Percentiles rank a stretch among this genome's conserved stretches.
Conservation (phyloP, 2,329 filamentous ascomycete genomes). For the Phialocephala subalpina region DNA sequence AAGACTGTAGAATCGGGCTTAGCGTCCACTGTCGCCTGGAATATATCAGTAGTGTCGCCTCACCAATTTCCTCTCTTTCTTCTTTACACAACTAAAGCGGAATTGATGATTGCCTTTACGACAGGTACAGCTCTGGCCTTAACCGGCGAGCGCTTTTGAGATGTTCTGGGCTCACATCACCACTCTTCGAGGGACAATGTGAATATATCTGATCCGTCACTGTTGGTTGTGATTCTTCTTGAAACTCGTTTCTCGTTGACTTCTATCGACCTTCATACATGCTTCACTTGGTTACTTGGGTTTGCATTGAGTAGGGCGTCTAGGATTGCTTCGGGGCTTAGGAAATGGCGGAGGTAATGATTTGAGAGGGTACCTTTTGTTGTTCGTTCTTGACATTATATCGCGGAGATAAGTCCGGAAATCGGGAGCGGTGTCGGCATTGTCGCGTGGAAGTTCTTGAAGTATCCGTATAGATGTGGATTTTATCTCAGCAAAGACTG, state of each 20-base stretch:
- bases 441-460: no score
- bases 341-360: background rate
- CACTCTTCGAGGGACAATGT: constrained; percentile 69
- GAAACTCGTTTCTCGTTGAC: constrained; percentile 28
- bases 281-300: background rate
- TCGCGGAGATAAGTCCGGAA: no score
- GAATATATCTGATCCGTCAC: constrained; percentile 67
- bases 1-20: background rate
- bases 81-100: constrained; percentile 79
- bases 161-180: constrained; percentile 71
- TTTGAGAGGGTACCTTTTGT: background rate
- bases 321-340: background rate
- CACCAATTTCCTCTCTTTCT: constrained; percentile 45
- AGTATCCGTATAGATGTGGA: no score
- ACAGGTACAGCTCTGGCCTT: constrained; percentile 61
- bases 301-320: background rate
- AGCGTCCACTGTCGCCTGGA: constrained; percentile 6
- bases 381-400: no score
- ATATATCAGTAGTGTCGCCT: constrained; percentile 16
- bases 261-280: constrained; percentile 14
- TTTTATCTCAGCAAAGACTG: no score
- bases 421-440: no score
- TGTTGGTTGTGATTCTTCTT: constrained; percentile 42
- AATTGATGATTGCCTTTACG: constrained; percentile 74
- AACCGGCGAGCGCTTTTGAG: constrained; percentile 67